These are phyloP conservation scores for Lolium perenne DNA, from an alignment of 176 grass and related monocot species.

Conservation along the genomic window DNA sequence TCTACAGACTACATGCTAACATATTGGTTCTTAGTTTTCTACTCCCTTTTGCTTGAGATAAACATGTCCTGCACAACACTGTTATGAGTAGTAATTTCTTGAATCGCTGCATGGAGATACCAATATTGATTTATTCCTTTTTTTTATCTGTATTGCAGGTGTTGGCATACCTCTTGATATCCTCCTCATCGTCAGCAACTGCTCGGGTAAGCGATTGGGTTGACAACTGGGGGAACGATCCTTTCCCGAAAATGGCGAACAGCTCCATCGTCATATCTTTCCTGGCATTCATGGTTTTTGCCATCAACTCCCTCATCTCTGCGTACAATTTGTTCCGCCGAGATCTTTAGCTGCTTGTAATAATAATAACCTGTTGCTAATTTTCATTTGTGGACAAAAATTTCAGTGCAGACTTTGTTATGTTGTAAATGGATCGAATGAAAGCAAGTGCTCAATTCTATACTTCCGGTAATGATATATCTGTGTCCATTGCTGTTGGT, in stretches of 20 bases:
- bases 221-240: slow-evolving; percentile 83
- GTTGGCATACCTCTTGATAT: slow-evolving; percentile 90
- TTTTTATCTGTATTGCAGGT: slow-evolving; percentile 48
- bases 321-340: slow-evolving; percentile 84
- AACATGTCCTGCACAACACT: neutral
- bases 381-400: slow-evolving; percentile 15
- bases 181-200: slow-evolving; percentile 83
- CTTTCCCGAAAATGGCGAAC: slow-evolving; percentile 84
- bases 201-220: slow-evolving; percentile 74
- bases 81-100: neutral
- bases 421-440: slow-evolving; percentile 20
- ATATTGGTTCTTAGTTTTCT: neutral
- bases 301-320: slow-evolving; percentile 81
- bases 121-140: slow-evolving; percentile 11
- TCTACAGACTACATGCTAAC: neutral
- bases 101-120: neutral
- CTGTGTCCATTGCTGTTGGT: neutral
- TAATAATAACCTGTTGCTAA: neutral
- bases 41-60: neutral
- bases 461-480: slow-evolving; percentile 20
- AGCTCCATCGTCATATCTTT: slow-evolving; percentile 85
- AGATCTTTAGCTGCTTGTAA: slow-evolving; percentile 45
- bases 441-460: neutral
- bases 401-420: slow-evolving; percentile 33
- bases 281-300: slow-evolving; percentile 79